Percentiles rank a stretch among this genome's conserved stretches.
Evolutionary conservation across 2,329 filamentous ascomycete species (phyloP).

Genomic region (Scleromitrula shiraiana): DNA sequence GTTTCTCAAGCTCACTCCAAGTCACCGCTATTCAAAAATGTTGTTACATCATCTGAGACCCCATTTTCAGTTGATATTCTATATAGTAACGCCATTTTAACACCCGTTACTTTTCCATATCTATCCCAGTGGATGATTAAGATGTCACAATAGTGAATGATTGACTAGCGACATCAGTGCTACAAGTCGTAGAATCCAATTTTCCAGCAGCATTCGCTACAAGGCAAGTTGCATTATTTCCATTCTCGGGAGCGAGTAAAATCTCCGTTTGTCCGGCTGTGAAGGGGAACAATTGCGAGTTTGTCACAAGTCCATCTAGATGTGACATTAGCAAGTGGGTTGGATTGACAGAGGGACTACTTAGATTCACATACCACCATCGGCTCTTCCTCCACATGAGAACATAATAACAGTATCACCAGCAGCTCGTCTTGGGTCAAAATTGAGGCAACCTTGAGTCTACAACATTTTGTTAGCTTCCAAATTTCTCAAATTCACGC

Average conservation of each 20-base stretch:
- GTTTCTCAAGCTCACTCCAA: too few relatives aligned
- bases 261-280: constrained; percentile 31
- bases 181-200: constrained; percentile 20
- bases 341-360: too few relatives aligned
- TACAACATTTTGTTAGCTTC: too few relatives aligned
- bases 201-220: constrained; percentile 25
- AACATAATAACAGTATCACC: constrained; percentile 49
- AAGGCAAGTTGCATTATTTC: constrained; percentile 37
- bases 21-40: too few relatives aligned
- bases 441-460: constrained; percentile 52
- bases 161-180: constrained; percentile 12
- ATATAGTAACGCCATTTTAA: too few relatives aligned
- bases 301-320: constrained; percentile 29
- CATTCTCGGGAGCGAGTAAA: constrained; percentile 38
- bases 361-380: constrained; percentile 32
- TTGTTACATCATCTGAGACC: too few relatives aligned
- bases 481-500: too few relatives aligned
- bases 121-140: background rate
- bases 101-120: too few relatives aligned
- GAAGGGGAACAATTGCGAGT: constrained; percentile 43
- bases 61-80: too few relatives aligned
- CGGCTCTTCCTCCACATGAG: constrained; percentile 51
- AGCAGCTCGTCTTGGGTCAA: constrained; percentile 43
- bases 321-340: background rate
- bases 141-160: constrained; percentile 15